Conservation (phyloP, 139 green algal species). For the Pycnococcus provasolii region DNA sequence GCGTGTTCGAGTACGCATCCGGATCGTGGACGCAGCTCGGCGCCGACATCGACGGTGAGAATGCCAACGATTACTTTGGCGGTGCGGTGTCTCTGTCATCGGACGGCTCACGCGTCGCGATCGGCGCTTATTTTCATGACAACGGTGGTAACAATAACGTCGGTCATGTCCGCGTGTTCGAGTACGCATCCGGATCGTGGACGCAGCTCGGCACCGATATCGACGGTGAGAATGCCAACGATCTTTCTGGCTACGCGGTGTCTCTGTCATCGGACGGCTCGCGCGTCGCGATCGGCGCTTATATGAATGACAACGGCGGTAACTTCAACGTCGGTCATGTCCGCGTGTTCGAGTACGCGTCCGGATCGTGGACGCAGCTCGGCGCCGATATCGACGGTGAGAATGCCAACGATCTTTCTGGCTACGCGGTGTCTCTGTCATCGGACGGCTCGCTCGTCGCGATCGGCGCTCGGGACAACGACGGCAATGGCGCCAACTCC, state of each 20-base stretch:
- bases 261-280: background rate
- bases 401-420: background rate
- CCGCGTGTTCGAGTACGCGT: background rate
- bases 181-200: background rate
- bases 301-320: background rate
- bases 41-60: background rate
- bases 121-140: background rate
- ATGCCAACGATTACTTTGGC: background rate
- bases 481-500: too few relatives aligned
- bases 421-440: background rate
- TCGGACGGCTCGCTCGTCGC: background rate
- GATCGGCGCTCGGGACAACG: background rate
- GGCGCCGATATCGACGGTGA: background rate
- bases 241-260: background rate
- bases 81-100: background rate
- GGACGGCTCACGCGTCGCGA: background rate
- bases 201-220: background rate
- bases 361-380: background rate
- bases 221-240: background rate
- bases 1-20: background rate
- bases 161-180: conserved; percentile 4
- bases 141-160: background rate
- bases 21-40: background rate
- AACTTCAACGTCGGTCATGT: background rate
- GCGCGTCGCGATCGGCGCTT: too few relatives aligned